Conservation (phyloP, 129 eudicot species). For the Calendula officinalis region DNA sequence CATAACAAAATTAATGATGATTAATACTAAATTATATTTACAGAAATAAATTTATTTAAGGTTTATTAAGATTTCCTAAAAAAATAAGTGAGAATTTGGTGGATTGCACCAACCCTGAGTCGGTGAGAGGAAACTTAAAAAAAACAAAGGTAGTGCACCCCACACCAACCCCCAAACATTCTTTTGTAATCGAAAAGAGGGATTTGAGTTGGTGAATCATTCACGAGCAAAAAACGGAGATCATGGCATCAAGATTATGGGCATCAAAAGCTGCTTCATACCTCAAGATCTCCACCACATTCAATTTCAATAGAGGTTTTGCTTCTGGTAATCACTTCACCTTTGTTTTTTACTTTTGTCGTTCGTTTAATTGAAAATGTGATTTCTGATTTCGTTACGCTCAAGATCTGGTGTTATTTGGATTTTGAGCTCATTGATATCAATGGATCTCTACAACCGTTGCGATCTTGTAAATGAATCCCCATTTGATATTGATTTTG, state of each 20-base stretch:
- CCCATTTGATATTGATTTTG: not conserved
- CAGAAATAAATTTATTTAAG: no score
- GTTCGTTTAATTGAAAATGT: no score
- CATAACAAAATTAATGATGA: no score
- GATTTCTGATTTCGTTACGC: not conserved
- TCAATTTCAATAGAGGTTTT: conserved; percentile 42
- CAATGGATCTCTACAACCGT: not conserved
- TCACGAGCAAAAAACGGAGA: conserved; percentile 11
- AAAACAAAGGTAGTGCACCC: not conserved
- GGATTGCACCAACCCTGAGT: no score
- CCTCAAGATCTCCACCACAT: conserved; percentile 46
- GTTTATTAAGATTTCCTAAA: no score
- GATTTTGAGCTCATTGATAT: not conserved
- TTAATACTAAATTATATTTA: no score
- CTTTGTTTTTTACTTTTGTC: not conserved
- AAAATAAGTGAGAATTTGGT: no score
- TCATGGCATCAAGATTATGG: conserved; percentile 43
- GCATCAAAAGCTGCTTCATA: conserved; percentile 46
- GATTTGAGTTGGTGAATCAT: conserved; percentile 9
- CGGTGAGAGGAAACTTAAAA: no score
- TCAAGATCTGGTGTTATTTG: not conserved
- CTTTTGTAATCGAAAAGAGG: not conserved
- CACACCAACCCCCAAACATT: not conserved
- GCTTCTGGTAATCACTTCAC: conserved; percentile 47
- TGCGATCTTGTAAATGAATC: not conserved